Evolutionary conservation across 164 flowering plant species (phyloP), one percentile per base, ranked within the genome.

Genomic region (Tinospora cordifolia): DNA sequence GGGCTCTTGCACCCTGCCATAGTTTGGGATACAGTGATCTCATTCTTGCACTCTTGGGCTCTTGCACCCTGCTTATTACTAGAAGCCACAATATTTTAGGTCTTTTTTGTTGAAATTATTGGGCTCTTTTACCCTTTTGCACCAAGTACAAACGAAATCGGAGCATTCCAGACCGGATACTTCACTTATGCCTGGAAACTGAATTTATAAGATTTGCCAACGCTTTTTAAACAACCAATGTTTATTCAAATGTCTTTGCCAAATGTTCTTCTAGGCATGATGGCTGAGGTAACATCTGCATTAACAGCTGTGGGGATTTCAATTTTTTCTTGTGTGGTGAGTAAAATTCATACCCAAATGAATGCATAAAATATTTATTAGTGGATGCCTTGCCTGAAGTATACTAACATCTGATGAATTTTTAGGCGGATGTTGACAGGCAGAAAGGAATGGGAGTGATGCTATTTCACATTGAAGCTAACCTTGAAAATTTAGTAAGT

Each of bases 311-410:
- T 67, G 8, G 97, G 86, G 67, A 83, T 94, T 39, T 70, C 80
- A 9, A 84, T 94, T 65, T 88, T 91, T 79, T 90, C 98, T 65
- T 94, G 96, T 72, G 91, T 84, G 90, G 98, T 94, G 76, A 84
- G 98, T 83, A 71, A 30, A 65, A 13, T 59, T 74, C 25, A 8
- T 22, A 13, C 12, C 8, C 8, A 8, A 0, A 12, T 66, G 13
- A 19, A 39, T 38, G 26, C 15, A 17, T 54, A 4, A 6, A 3
- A 34, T 46, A 39, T 12, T 8, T n/a, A 1, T 57, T 66, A 15
- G 30, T 24, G 58, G 24, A 60, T 14, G 46, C 2, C 40, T 38
- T 40, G 1, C 70, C 7, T 17, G 65, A 9, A 14, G 19, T 4
- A 38, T 19, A 24, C 14, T 24, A 15, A 3, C 59, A 51, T 27